phyloP scores from a whole-genome alignment of 2,329 filamentous ascomycete species.

The Drechslerella dactyloides region DNA sequence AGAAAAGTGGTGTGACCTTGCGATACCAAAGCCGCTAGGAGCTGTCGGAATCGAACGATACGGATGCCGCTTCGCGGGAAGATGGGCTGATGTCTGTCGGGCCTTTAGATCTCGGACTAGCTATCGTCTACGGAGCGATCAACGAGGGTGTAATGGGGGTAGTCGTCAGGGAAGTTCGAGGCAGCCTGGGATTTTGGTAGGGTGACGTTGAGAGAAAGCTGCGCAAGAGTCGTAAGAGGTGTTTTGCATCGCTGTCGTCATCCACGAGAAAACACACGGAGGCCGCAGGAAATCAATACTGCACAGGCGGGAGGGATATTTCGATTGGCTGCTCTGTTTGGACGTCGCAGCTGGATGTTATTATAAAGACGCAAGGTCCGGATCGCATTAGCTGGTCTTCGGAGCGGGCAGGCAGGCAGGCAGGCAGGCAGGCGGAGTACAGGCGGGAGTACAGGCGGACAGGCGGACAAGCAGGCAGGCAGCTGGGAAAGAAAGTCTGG shows the following conservation, averaged over 20 bases:
- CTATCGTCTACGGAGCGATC: conserved; percentile 7
- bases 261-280: conserved; percentile 27
- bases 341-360: neutral
- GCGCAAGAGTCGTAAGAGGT: conserved; percentile 38
- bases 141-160: conserved; percentile 1
- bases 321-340: conserved; percentile 17
- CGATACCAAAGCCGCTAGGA: conserved; percentile 12
- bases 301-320: conserved; percentile 19
- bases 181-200: conserved; percentile 30
- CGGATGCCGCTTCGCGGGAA: conserved; percentile 1
- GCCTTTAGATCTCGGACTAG: conserved; percentile 18
- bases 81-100: neutral
- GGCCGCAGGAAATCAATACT: conserved; percentile 36
- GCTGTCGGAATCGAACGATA: conserved; percentile 24
- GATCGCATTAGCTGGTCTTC: conserved; percentile 4
- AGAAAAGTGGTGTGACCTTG: conserved; percentile 34
- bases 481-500: conserved; percentile 29
- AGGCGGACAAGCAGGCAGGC: conserved; percentile 28
- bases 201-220: conserved; percentile 48
- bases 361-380: neutral
- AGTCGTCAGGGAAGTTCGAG: conserved; percentile 32
- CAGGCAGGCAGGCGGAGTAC: conserved; percentile 18
- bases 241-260: conserved; percentile 51
- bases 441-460: neutral
- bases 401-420: conserved; percentile 24